Base-by-base conservation (phyloP, 2,329 filamentous ascomycete species). In the Epichloe glyceriae region DNA sequence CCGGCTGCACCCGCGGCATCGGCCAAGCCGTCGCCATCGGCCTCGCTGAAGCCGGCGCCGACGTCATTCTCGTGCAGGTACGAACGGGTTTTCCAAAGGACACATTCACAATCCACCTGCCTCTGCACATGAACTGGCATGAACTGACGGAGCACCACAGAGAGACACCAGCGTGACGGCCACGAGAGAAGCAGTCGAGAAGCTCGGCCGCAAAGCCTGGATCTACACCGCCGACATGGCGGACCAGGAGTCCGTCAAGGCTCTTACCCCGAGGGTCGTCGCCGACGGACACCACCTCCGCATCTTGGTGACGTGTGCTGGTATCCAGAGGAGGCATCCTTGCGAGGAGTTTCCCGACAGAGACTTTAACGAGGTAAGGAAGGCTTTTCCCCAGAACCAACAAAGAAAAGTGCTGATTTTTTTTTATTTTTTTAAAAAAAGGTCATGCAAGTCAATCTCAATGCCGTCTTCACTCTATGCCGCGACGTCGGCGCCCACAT, bases 391-490 rank as follows among this genome's bases (percentile, higher is more conserved):
- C 38, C 8, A 30, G 26, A 30, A 30, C 10, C 26, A 30, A 30
- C 8, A 30, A 30, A 11, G 26, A 30, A 10, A 30, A 11, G 8
- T 30, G 26, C 8, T 30, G 26, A 30, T 33, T 17, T 20, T 15
- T 46, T 15, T 46, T 34, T 33, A 3, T 4, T 4, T 46, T 7
- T 34, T 1, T 20, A 35, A 7, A 3, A 19, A 38, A 4, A 76
- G 75, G 85, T 95, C 33, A 72, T 95, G 41, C 86, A 95, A 72
- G 85, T 95, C 47, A 96, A 96, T 69, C 79, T 95, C 44, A 85
- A 78, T 61, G 76, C 85, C 42, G 86, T 93, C 50, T 95, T 95
- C 70, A 80, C 80, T 0, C 74, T 94, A 50, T 79, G 80, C 68
- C 82, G 88, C 53, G 86, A 90, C 64, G 76, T 88, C 15, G 87